These are phyloP conservation scores for Aspergillus uvarum DNA, from an alignment of 2,329 filamentous ascomycete genomes.

Conservation along the genomic window DNA sequence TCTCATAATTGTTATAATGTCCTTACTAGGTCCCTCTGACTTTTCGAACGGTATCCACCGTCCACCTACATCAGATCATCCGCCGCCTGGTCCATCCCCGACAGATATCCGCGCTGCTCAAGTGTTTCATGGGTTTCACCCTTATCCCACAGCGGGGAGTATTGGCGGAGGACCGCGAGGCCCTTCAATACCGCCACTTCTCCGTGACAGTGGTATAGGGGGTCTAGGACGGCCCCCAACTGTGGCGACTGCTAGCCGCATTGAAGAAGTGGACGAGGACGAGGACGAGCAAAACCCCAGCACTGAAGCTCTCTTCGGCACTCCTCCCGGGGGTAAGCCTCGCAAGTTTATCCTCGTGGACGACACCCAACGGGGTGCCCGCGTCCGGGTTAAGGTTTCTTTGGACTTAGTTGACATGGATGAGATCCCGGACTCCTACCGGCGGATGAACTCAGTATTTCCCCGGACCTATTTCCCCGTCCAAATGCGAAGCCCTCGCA, in stretches of 20 bases:
- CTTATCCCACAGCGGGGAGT: constrained; percentile 58
- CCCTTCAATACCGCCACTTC: constrained; percentile 63
- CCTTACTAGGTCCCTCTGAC: constrained; percentile 37
- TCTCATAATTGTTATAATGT: constrained; percentile 26
- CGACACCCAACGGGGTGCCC: constrained; percentile 75
- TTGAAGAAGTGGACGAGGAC: constrained; percentile 22
- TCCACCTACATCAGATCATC: constrained; percentile 61
- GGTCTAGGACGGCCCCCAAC: constrained; percentile 34
- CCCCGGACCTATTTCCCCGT: constrained; percentile 89
- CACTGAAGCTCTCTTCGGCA: constrained; percentile 75
- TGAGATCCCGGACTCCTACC: constrained; percentile 94
- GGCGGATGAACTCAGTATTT: constrained; percentile 84
- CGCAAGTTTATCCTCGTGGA: constrained; percentile 97
- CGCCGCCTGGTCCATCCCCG: constrained; percentile 51
- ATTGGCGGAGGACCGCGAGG: constrained; percentile 54
- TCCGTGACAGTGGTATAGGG: constrained; percentile 57
- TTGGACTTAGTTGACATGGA: constrained; percentile 92
- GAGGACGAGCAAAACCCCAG: constrained; percentile 32
- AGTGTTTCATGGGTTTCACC: constrained; percentile 69
- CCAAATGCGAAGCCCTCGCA: constrained; percentile 85
- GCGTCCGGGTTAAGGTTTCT: constrained; percentile 85
- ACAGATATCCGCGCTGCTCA: constrained; percentile 72
- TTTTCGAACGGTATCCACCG: constrained; percentile 54
- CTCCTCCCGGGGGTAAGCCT: constrained; percentile 84
- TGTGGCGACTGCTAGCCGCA: constrained; percentile 34